Evolutionary conservation across 495 filamentous ascomycete species (phyloP).

Genomic region (Eremomyces bilateralis): DNA sequence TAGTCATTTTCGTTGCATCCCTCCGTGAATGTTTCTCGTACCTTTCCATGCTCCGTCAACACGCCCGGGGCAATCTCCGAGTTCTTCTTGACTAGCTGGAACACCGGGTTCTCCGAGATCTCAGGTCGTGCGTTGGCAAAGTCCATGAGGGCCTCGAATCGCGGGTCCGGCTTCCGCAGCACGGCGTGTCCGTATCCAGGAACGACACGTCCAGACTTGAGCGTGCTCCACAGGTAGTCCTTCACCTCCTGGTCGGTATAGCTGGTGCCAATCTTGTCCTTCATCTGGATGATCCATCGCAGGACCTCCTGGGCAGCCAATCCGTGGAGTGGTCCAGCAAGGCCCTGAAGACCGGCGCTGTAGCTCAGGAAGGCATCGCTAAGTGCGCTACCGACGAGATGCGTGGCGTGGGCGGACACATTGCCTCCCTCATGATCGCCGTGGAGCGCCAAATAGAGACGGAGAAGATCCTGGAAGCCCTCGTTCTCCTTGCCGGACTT

Average conservation of each 20-base stretch:
- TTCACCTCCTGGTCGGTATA: conserved; percentile 63
- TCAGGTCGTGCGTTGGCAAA: conserved; percentile 70
- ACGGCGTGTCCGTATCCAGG: conserved; percentile 98
- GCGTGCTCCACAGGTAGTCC: conserved; percentile 76
- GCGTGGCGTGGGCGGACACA: conserved; percentile 91
- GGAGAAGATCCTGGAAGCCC: conserved; percentile 85
- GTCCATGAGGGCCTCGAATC: conserved; percentile 90
- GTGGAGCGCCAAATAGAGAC: conserved; percentile 87
- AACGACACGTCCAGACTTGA: conserved; percentile 85
- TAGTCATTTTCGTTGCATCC: conserved; percentile 1
- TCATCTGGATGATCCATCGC: conserved; percentile 89
- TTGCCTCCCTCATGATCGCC: conserved; percentile 98
- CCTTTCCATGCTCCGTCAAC: conserved; percentile 79
- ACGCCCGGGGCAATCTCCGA: conserved; percentile 62
- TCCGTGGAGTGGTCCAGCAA: conserved; percentile 86
- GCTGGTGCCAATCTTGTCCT: conserved; percentile 55
- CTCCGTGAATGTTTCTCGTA: conserved; percentile 1
- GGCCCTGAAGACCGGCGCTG: conserved; percentile 83
- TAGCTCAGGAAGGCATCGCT: conserved; percentile 92
- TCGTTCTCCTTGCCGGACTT: conserved; percentile 68
- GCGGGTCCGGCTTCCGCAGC: conserved; percentile 86
- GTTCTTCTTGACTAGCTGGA: conserved; percentile 82
- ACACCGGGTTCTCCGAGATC: conserved; percentile 71
- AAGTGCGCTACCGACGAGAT: conserved; percentile 88
- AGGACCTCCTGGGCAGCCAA: conserved; percentile 94